phyloP scores from a whole-genome alignment of 805 yeast genomes.

The Candida nanaspora region DNA sequence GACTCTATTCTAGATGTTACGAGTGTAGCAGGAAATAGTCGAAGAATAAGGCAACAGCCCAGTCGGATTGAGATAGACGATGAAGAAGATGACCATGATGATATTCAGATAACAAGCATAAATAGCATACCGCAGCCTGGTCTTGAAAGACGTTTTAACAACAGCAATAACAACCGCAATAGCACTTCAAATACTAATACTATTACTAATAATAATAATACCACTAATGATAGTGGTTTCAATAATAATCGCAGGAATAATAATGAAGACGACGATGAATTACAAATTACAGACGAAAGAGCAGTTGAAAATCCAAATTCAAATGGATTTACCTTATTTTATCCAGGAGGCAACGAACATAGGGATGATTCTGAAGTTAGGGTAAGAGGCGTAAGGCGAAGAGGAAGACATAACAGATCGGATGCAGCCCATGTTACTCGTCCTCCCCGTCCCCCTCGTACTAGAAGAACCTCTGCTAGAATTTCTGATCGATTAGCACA shows the following conservation, averaged over 20 bases:
- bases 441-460: no score
- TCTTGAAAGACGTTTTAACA: no score
- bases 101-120: constrained; percentile 1
- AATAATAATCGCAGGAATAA: neutral
- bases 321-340: neutral
- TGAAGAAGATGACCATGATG: neutral
- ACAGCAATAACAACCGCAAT: no score
- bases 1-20: neutral
- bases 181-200: constrained; percentile 4
- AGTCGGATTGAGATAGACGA: neutral
- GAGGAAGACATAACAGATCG: neutral
- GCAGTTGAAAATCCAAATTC: neutral
- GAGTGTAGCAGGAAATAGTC: neutral
- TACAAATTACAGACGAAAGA: neutral
- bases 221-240: no score
- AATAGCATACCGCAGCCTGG: neutral
- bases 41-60: no score
- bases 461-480: no score
- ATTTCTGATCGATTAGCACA: no score
- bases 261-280: constrained; percentile 2
- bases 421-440: no score
- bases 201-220: neutral
- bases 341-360: neutral
- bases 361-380: no score
- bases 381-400: neutral